phyloP scores from a whole-genome alignment of 2,329 filamentous ascomycete species.

The Hyphodiscus sp. region DNA sequence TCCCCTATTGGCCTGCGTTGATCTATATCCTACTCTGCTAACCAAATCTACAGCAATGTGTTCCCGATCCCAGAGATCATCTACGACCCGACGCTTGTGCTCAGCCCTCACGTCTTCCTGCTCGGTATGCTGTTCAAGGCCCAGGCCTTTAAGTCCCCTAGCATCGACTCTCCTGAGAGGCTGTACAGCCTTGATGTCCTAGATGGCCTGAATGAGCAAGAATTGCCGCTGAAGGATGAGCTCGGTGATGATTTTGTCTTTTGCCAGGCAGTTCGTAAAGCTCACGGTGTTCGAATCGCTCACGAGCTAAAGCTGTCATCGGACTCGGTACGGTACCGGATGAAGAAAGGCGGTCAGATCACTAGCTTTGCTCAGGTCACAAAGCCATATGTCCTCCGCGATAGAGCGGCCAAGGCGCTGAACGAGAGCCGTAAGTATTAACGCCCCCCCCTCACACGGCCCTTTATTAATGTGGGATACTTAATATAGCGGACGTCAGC shows the following conservation, averaged over 20 bases:
- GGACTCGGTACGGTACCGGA: conserved; percentile 23
- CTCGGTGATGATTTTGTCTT: conserved; percentile 30
- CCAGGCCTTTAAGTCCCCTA: conserved; percentile 28
- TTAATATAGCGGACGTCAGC: too few relatives aligned
- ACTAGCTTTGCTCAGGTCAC: conserved; percentile 29
- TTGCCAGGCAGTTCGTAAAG: conserved; percentile 22
- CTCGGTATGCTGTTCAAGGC: conserved; percentile 31
- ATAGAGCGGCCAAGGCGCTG: conserved; percentile 32
- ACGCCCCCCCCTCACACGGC: conserved; percentile 6
- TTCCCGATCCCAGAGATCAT: conserved; percentile 30
- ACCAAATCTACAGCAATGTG: conserved; percentile 5
- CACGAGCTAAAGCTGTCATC: conserved; percentile 23
- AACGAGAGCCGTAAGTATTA: conserved; percentile 32
- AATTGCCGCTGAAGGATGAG: conserved; percentile 28
- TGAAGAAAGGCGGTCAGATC: conserved; percentile 28
- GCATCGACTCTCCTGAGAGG: conserved; percentile 29
- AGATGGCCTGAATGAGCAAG: conserved; percentile 28
- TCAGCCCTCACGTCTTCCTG: conserved; percentile 29
- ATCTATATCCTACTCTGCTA: background rate
- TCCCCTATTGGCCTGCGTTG: too few relatives aligned
- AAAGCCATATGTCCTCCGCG: conserved; percentile 31
- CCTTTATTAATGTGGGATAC: too few relatives aligned
- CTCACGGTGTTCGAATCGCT: conserved; percentile 23
- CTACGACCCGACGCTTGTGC: conserved; percentile 28
- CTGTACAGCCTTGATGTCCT: conserved; percentile 31